Base-by-base conservation (phyloP, 306 rosid species). In the Astragalus glycyphyllos region DNA sequence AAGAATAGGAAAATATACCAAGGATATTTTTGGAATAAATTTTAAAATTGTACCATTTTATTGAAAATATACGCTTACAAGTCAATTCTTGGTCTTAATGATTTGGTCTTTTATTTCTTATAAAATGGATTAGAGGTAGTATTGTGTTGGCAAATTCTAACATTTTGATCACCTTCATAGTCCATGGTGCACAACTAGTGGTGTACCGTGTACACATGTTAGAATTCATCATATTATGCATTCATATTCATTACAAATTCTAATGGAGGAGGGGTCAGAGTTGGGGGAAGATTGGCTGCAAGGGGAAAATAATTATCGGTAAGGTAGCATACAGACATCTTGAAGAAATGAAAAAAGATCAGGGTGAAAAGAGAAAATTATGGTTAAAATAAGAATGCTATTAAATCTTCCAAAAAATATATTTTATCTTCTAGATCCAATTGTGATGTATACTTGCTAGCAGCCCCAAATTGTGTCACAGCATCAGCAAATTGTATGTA, bases 341-440 rank as follows among this genome's bases (percentile, higher is more conserved):
- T 31, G 58, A 71, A 58, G 20, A 70, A 29, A 31, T 44, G 35
- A 70, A 44, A 20, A 41, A 58, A 13, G 63, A 40, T 20, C 26
- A 42, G 35, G 56, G 65, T 70, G 32, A 70, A 56, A 69, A 69
- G 74, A 54, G 51, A 41, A 70, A 26, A 14, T 40, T 49, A 54
- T n/a, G 16, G 15, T 41, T 3, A 1, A 26, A 26, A 26, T 26
- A 34, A 51, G 37, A 50, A 49, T 58, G 17, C 11, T 54, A 53
- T 69, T 38, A 40, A 20, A 69, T 40, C 35, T 20, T 6, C 12
- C n/a, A 37, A 8, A 69, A 13, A n/a, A 41, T 17, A 40, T 35
- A 35, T 37, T 9, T 41, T 14, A 13, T 14, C n/a, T 44, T 55
- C 31, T n/a, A 15, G 17, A 29, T 57, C 13, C 47, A 57, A 44